Conservation (phyloP, 2,329 filamentous ascomycete genomes). For the Fusarium fujikuroi region DNA sequence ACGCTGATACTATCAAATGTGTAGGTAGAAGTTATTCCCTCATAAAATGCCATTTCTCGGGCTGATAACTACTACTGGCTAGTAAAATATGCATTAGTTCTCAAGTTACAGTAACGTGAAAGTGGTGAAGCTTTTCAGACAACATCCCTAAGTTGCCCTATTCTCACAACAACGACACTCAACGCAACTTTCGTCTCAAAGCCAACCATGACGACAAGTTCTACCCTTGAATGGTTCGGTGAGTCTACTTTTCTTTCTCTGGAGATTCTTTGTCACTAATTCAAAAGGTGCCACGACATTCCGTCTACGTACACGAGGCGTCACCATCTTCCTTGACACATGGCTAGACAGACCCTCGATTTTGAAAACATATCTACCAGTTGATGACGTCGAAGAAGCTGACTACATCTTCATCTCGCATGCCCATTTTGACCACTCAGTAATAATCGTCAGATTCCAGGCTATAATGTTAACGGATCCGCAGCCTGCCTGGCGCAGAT, state of each 20-base stretch:
- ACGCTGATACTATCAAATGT: background rate
- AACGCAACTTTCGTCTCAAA: no score
- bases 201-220: background rate
- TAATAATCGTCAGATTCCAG: accelerated
- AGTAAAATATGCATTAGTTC: no score
- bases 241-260: accelerated
- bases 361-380: background rate
- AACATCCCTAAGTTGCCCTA: accelerated
- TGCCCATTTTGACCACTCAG: slow-evolving; percentile 3
- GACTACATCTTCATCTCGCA: background rate
- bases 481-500: background rate
- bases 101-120: accelerated
- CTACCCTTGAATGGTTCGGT: background rate
- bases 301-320: background rate
- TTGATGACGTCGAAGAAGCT: background rate
- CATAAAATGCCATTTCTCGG: accelerated
- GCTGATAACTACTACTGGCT: accelerated
- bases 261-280: accelerated
- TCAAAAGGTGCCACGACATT: background rate
- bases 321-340: background rate
- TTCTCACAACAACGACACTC: no score
- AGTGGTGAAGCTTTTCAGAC: background rate
- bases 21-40: accelerated
- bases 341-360: background rate
- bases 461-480: background rate